A percentile compares a stretch with the other conserved stretches of the same genome.
phyloP scores from a whole-genome alignment of 257 asterid species.

The Salvia rosmarinus region DNA sequence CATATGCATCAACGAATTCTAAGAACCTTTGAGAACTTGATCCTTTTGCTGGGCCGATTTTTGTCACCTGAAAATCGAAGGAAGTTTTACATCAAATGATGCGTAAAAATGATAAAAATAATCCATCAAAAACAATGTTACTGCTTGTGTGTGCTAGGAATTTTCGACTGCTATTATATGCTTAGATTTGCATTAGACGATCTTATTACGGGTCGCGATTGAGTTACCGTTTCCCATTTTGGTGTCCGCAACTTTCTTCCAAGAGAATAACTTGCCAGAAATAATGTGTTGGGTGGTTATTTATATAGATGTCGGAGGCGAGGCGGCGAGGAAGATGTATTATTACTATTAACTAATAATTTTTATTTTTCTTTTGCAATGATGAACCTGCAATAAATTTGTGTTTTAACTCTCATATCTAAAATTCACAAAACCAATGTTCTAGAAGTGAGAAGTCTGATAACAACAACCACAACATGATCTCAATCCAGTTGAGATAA shows the following conservation, averaged over 20 bases:
- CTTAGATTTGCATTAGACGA: background rate
- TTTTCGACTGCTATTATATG: background rate
- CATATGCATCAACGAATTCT: background rate
- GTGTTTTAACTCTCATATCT: too few relatives aligned
- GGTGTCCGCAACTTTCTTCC: background rate
- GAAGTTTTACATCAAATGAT: conserved; percentile 21
- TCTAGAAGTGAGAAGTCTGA: too few relatives aligned
- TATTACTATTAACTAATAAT: too few relatives aligned
- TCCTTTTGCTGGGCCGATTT: conserved; percentile 69
- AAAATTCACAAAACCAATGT: too few relatives aligned
- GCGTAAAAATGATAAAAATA: background rate
- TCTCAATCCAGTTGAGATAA: too few relatives aligned
- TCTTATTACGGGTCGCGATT: background rate
- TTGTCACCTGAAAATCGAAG: conserved; percentile 69
- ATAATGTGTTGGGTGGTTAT: background rate
- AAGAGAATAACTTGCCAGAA: background rate
- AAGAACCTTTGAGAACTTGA: conserved; percentile 70
- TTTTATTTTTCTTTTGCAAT: too few relatives aligned
- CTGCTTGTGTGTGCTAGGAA: background rate
- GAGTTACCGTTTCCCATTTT: conserved; percentile 42
- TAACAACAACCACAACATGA: too few relatives aligned
- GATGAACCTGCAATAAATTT: too few relatives aligned
- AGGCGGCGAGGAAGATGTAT: too few relatives aligned
- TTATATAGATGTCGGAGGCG: background rate
- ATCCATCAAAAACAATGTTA: conserved; percentile 11